Evolutionary conservation across 768 basidiomycete genomes (phyloP), one percentile per base, ranked within the genome.

Genomic region (Tylopilus rubrobrunneus): DNA sequence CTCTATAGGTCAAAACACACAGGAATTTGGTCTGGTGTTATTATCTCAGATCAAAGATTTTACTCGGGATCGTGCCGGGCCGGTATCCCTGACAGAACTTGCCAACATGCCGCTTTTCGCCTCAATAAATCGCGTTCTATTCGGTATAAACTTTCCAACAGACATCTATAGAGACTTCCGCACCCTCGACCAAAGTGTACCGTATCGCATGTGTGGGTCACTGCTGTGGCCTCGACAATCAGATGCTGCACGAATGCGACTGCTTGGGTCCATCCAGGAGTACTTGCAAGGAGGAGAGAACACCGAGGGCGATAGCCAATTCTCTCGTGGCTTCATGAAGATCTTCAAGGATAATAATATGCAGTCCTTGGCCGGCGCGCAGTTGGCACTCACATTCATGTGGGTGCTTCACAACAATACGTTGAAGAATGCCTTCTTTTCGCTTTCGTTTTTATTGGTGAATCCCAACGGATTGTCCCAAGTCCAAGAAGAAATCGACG

Each of bases 401-500:
- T 60, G 57, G 61, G 55, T 49, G 1, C 28, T 57, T 5, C 63
- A 62, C 29, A 56, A 42, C 48, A 66, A 66, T 14, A 52, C 49
- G 2, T 6, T 65, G 21, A 62, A 52, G 49, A 64, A 57, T 31
- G 34, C 57, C 0, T 56, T 59, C 49, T 64, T 61, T n/a, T 48
- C 58, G 25, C 29, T 67, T 3, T 56, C 63, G 0, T 64, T 53
- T 39, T 67, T 82, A 23, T 67, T 82, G 28, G 71, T 73, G 45
- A 64, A 76, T 53, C 76, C 77, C 1, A 62, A 67, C 12, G 74
- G 70, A 1, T 68, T 81, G 63, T 68, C 71, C 27, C 76, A 73
- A 49, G 71, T 80, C 7, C 75, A 74, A 4, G 64, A 68, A 5
- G 78, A 82, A 53, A 66, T 82, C 6, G 80, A 82, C 37, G 11